Base-by-base conservation (phyloP, 257 asterid species). In the Handroanthus guayacan region DNA sequence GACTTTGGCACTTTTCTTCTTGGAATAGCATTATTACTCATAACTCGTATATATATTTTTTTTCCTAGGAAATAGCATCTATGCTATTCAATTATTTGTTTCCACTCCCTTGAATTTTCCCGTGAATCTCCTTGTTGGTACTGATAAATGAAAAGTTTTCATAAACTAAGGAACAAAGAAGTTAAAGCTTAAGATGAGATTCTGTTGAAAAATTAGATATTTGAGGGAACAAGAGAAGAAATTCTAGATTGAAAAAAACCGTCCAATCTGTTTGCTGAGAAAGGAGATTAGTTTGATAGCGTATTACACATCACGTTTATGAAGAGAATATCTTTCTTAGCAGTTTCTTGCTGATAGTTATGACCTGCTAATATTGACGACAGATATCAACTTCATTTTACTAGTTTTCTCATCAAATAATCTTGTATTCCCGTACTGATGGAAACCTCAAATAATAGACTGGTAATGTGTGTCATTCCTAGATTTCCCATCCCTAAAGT, bases 151-250 rank as follows among this genome's bases (percentile, higher is more conserved):
- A 12, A 71, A 71, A 51, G 50, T 12, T 18, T 5, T 54, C 31
- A 25, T 25, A 12, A 37, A 18, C 8, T 47, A 38, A 20, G 50
- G 41, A 25, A 38, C 36, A 34, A 9, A 12, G 1, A 25, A 25
- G 44, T 54, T 17, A 20, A 38, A 75, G 48, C 79, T 75, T 9
- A 31, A 50, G 71, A n/a, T 25, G 66, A 71, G 34, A 10, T 31
- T 4, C 11, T 68, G 72, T 50, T n/a, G 62, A 34, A 13, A 43
- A 6, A 41, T 41, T 17, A n/a, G 54, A 65, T 37, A 65, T 41
- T 51, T 51, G 34, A 13, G 14, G 41, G 31, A 50, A 39, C 41
- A 18, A 12, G 10, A 62, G 0, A 20, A 63, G 7, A 48, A 10
- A 62, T 36, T 62, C 12, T 16, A 51, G 39, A 25, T 31, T 25